These are phyloP conservation scores for Durotheca rogersii DNA, from an alignment of 495 filamentous ascomycete genomes.

Conservation along the genomic window DNA sequence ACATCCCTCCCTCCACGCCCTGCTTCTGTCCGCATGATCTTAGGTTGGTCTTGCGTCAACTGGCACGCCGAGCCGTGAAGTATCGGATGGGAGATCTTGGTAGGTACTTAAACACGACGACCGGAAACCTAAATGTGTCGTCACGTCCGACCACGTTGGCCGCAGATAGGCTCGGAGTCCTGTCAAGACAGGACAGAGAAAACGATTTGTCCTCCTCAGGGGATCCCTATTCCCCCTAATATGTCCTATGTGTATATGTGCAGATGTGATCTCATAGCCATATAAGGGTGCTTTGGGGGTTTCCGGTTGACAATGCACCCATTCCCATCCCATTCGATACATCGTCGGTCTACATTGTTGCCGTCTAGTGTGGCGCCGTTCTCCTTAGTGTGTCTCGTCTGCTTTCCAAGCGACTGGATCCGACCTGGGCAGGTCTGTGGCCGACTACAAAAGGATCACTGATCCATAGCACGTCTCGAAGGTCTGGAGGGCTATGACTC, in stretches of 20 bases:
- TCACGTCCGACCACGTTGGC: too few species aligned
- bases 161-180: too few species aligned
- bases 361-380: not conserved
- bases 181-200: too few species aligned
- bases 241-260: too few species aligned
- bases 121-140: not conserved
- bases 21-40: not conserved
- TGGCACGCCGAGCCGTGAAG: slow-evolving; percentile 5
- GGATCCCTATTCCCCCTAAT: too few species aligned
- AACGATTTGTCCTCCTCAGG: too few species aligned
- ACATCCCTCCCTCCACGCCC: not conserved
- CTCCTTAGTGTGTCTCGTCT: not conserved
- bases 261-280: too few species aligned
- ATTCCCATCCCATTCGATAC: not conserved
- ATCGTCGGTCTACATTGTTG: not conserved
- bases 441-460: slow-evolving; percentile 1
- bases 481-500: slow-evolving; percentile 12
- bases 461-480: slow-evolving; percentile 1
- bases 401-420: not conserved
- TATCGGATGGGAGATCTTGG: not conserved
- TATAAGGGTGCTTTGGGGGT: not conserved
- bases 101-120: not conserved
- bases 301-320: too few species aligned
- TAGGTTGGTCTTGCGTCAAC: not conserved
- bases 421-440: not conserved